Conservation (phyloP, 768 basidiomycete species). For the Sporobolomyces pararoseus region DNA sequence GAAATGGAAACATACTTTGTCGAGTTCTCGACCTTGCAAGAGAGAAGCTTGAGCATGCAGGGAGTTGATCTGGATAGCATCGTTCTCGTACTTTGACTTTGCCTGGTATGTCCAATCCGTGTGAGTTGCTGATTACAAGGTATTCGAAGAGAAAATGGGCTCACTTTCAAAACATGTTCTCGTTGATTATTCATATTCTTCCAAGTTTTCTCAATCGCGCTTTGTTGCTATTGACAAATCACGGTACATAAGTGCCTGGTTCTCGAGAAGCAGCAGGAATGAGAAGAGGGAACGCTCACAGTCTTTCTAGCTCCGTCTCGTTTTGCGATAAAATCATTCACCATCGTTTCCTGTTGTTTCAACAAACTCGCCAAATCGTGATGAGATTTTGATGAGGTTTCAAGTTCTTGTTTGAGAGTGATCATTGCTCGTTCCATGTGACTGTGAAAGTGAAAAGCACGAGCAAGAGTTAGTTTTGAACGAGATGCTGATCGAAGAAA, state of each 20-base stretch:
- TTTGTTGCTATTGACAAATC: slow-evolving; percentile 61
- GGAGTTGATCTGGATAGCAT: slow-evolving; percentile 88
- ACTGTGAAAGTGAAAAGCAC: slow-evolving; percentile 24
- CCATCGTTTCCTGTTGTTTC: slow-evolving; percentile 65
- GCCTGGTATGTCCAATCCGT: slow-evolving; percentile 46
- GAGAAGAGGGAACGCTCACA: slow-evolving; percentile 45
- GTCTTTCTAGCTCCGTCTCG: slow-evolving; percentile 70
- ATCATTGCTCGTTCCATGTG: slow-evolving; percentile 60
- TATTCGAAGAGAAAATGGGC: slow-evolving; percentile 19
- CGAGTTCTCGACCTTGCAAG: slow-evolving; percentile 87
- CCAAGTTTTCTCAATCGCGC: slow-evolving; percentile 80
- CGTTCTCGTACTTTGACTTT: slow-evolving; percentile 85
- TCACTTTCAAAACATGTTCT: slow-evolving; percentile 66
- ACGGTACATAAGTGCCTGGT: neutral
- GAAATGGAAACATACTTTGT: slow-evolving; percentile 59
- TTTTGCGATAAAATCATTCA: slow-evolving; percentile 60
- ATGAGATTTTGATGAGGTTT: slow-evolving; percentile 72
- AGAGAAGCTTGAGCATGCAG: slow-evolving; percentile 87
- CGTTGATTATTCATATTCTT: slow-evolving; percentile 85
- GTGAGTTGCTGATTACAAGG: no score
- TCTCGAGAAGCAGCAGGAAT: neutral
- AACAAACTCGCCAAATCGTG: slow-evolving; percentile 69
- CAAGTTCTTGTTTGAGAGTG: slow-evolving; percentile 75
- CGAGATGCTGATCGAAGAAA: neutral
- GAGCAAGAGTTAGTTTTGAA: neutral